A percentile compares a stretch with the other conserved stretches of the same genome.
phyloP scores from a whole-genome alignment of 768 basidiomycete genomes.

The Tephrocybe rancida region DNA sequence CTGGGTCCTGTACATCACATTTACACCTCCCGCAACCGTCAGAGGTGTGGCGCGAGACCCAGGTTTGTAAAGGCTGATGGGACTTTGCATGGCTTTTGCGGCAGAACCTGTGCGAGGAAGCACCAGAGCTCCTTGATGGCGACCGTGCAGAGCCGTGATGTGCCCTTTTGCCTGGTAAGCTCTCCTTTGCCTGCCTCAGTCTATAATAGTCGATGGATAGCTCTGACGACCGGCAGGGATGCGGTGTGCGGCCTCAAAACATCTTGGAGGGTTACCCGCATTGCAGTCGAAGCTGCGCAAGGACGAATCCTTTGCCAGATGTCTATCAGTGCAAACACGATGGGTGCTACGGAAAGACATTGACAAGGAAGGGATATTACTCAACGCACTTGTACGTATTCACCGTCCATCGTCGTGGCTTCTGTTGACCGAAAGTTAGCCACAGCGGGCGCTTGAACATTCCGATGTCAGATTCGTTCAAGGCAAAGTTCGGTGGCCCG shows the following conservation, averaged over 20 bases:
- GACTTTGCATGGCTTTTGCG: conserved; percentile 7
- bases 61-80: background rate
- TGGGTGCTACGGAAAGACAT: conserved; percentile 7
- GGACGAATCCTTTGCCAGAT: conserved; percentile 1
- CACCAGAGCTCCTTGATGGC: background rate
- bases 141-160: background rate
- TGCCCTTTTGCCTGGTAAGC: background rate
- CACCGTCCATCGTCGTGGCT: background rate
- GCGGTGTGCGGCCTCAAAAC: conserved; percentile 13
- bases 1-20: background rate
- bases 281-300: conserved; percentile 17
- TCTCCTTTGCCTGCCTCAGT: too few relatives aligned
- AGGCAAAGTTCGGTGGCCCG: background rate
- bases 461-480: background rate
- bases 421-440: background rate
- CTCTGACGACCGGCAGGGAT: conserved; percentile 12
- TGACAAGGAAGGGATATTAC: conserved; percentile 8
- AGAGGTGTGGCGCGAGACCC: background rate
- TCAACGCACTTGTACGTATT: conserved; percentile 5
- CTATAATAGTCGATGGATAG: background rate
- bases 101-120: conserved; percentile 15
- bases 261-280: conserved; percentile 11
- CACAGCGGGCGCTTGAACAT: background rate
- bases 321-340: conserved; percentile 3
- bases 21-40: background rate